Percentiles rank a stretch among this genome's conserved stretches.
phyloP scores from a whole-genome alignment of 2,329 filamentous ascomycete species.

The Trichophyton benhamiae region DNA sequence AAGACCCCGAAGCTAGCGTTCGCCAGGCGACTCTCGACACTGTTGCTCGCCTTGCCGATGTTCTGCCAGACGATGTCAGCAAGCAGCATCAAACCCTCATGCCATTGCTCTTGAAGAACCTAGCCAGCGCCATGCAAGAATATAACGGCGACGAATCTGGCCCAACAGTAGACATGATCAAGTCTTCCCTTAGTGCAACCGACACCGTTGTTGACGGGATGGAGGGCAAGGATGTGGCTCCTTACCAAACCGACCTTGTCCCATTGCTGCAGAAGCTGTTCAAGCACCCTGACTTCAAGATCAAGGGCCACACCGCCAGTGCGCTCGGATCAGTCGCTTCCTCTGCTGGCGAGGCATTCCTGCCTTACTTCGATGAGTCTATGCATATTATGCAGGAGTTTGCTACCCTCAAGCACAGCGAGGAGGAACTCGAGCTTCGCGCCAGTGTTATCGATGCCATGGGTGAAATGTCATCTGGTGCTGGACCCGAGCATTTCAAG shows the following conservation, averaged over 20 bases:
- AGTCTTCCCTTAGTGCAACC: constrained; percentile 77
- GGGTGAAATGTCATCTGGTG: constrained; percentile 81
- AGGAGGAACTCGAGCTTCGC: constrained; percentile 80
- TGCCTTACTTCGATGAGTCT: constrained; percentile 80
- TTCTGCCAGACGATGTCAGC: constrained; percentile 79
- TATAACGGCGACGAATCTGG: constrained; percentile 54
- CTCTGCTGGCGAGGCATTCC: constrained; percentile 68
- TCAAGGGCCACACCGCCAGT: constrained; percentile 79
- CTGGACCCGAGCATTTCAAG: constrained; percentile 76
- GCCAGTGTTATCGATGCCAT: constrained; percentile 85
- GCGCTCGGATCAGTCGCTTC: constrained; percentile 84
- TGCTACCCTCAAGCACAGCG: constrained; percentile 72
- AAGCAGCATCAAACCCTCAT: constrained; percentile 77
- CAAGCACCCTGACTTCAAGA: constrained; percentile 69
- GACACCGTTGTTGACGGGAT: constrained; percentile 81
- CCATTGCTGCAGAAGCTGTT: constrained; percentile 75
- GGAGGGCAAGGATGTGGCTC: constrained; percentile 65
- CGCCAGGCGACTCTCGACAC: constrained; percentile 78
- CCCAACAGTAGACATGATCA: constrained; percentile 73
- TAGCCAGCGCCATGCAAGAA: constrained; percentile 64
- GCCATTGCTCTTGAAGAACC: constrained; percentile 72
- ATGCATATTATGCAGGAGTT: constrained; percentile 83
- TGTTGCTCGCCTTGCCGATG: constrained; percentile 80
- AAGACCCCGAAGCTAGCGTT: constrained; percentile 73
- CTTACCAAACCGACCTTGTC: constrained; percentile 72